These are phyloP conservation scores for Neobulgaria alba DNA, from an alignment of 2,329 filamentous ascomycete genomes.

Conservation along the genomic window DNA sequence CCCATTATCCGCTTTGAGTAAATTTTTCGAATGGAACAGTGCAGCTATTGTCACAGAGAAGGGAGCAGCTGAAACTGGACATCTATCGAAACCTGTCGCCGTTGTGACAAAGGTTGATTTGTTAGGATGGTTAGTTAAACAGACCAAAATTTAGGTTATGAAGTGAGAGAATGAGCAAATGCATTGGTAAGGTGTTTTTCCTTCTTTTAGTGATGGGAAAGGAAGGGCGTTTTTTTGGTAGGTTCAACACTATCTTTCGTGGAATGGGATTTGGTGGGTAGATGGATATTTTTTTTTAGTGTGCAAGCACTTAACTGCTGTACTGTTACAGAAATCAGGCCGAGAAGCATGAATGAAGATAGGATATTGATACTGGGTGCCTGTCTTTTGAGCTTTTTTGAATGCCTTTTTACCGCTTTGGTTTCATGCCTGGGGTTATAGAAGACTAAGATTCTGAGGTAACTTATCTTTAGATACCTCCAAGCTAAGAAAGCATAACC, in stretches of 20 bases:
- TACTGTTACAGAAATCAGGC: no score
- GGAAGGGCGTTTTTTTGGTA: neutral
- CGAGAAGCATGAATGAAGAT: no score
- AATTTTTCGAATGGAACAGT: conserved; percentile 97
- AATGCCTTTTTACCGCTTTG: no score
- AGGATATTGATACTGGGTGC: no score
- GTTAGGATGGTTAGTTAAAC: conserved; percentile 81
- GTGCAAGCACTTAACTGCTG: neutral
- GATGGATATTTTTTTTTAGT: neutral
- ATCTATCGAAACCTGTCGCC: conserved; percentile 68
- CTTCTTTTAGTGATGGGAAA: no score
- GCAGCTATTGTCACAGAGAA: conserved; percentile 89
- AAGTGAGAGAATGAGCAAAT: neutral
- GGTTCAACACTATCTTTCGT: neutral
- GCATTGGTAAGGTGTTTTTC: neutral
- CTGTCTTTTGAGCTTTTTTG: no score
- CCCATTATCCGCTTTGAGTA: conserved; percentile 70
- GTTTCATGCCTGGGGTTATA: no score
- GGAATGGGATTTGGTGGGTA: neutral
- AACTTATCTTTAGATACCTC: no score
- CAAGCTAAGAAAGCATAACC: no score
- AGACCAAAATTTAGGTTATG: conserved; percentile 30
- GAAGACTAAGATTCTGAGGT: no score
- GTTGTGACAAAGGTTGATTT: conserved; percentile 96
- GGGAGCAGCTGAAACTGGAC: conserved; percentile 37